Evolutionary conservation across 2,329 filamentous ascomycete species (phyloP), one percentile per base, ranked within the genome.

Genomic region (Acephala macrosclerotiorum): DNA sequence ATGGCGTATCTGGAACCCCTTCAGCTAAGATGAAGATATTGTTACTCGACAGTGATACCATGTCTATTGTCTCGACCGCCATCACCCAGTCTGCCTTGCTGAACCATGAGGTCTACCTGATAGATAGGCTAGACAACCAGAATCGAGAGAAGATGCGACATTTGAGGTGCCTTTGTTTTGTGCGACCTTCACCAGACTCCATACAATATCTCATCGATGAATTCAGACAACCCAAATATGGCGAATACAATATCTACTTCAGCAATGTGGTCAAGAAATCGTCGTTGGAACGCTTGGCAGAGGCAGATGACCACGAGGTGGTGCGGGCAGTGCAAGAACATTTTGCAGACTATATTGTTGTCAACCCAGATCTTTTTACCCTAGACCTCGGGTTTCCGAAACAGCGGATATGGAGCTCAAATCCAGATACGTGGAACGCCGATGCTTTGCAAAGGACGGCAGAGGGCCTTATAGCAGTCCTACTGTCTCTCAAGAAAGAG

Each of bases 221-320:
- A 81, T 85, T 99, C 63, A 88, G 96, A 67, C 95, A 98, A 58
- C 96, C 96, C 4, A 97, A 94, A 77, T 99, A 99, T 74, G 95
- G 96, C 70, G 96, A 99, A 81, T 99, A 99, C 80, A 89, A 97
- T 76, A 87, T 99, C 64, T 97, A 96, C 79, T 97, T 99, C 79
- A 98, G 94, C 83, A 99, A 99, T 78, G 91, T 99, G 66, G 90
- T 96, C 75, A 97, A 96, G 79, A 99, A 99, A 80, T 98, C 96
- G 1, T 92, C 95, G 0, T 84, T 99, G 26, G 96, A 99, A 78
- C 88, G 96, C 51, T 83, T 99, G 51, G 96, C 96, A 38, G 96
- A 99, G 82, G 94, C 96, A 29, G 96, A 99, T 77, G 94, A 97
- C 73, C 94, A 99, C 76, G 96, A 99, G 80, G 93, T 99, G 40